Evolutionary conservation across 2,329 filamentous ascomycete species (phyloP).

Genomic region (Capronia epimyces): DNA sequence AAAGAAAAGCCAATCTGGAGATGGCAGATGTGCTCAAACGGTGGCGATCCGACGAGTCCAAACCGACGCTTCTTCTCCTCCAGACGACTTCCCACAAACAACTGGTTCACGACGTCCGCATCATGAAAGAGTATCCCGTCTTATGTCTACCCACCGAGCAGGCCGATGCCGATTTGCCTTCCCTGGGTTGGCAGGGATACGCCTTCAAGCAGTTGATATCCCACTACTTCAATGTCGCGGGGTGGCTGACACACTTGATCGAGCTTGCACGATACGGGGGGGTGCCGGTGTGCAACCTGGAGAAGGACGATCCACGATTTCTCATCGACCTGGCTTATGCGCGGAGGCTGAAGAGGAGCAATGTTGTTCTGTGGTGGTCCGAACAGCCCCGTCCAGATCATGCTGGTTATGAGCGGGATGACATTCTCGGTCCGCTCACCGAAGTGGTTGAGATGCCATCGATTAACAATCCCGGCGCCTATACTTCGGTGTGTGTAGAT

Average conservation of each 20-base stretch:
- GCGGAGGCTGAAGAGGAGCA: conserved; percentile 78
- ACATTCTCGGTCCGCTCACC: conserved; percentile 68
- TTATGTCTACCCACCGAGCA: conserved; percentile 75
- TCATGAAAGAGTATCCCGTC: conserved; percentile 76
- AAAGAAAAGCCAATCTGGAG: conserved; percentile 82
- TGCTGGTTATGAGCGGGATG: conserved; percentile 90
- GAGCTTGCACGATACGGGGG: conserved; percentile 87
- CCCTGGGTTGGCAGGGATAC: conserved; percentile 88
- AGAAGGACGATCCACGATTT: conserved; percentile 88
- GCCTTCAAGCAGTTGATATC: conserved; percentile 78
- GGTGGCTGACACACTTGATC: conserved; percentile 84
- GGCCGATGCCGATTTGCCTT: conserved; percentile 79
- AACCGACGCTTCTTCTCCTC: conserved; percentile 76
- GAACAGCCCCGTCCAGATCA: conserved; percentile 81
- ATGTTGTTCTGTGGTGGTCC: conserved; percentile 97
- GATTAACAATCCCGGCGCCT: conserved; percentile 88
- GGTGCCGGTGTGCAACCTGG: conserved; percentile 89
- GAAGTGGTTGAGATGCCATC: conserved; percentile 88
- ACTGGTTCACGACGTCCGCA: conserved; percentile 77
- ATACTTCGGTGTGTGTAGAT: conserved; percentile 93
- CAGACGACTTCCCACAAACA: conserved; percentile 81
- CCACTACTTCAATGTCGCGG: conserved; percentile 86
- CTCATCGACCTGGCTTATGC: conserved; percentile 96
- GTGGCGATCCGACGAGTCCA: conserved; percentile 75
- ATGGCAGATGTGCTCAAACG: conserved; percentile 84